Conservation (phyloP, 768 basidiomycete genomes). For the Suillus bovinus region DNA sequence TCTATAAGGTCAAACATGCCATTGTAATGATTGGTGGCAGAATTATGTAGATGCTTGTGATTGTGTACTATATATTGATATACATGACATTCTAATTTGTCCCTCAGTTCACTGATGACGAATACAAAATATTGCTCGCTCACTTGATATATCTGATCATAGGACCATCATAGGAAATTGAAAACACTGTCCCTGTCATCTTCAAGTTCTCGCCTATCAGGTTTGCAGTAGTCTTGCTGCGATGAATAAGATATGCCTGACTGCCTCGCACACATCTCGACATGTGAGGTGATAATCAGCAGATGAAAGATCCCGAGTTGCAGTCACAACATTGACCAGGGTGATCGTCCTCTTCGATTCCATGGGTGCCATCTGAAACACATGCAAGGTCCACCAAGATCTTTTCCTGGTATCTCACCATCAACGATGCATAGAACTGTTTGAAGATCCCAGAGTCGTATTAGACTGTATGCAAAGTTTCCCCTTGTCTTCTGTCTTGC, state of each 20-base stretch:
- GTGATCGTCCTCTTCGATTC: too few relatives aligned
- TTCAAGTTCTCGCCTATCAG: neutral
- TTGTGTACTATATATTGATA: too few relatives aligned
- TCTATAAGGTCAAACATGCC: too few relatives aligned
- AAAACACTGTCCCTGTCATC: neutral
- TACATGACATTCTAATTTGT: too few relatives aligned
- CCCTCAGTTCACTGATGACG: too few relatives aligned
- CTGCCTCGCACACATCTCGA: neutral
- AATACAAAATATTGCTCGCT: neutral
- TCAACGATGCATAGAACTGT: neutral
- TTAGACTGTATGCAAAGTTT: neutral
- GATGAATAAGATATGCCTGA: neutral
- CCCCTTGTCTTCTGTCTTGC: neutral
- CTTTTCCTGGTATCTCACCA: too few relatives aligned
- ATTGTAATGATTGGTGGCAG: too few relatives aligned
- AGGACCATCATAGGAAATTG: neutral
- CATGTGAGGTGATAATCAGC: neutral
- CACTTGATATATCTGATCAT: neutral
- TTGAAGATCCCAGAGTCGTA: neutral
- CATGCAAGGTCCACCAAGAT: too few relatives aligned
- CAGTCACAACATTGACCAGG: neutral
- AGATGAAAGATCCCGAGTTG: neutral
- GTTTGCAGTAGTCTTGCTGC: neutral
- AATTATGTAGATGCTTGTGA: too few relatives aligned
- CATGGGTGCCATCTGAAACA: too few relatives aligned